These are phyloP conservation scores for Penicillium canariense DNA, from an alignment of 495 filamentous ascomycete genomes.

Conservation along the genomic window DNA sequence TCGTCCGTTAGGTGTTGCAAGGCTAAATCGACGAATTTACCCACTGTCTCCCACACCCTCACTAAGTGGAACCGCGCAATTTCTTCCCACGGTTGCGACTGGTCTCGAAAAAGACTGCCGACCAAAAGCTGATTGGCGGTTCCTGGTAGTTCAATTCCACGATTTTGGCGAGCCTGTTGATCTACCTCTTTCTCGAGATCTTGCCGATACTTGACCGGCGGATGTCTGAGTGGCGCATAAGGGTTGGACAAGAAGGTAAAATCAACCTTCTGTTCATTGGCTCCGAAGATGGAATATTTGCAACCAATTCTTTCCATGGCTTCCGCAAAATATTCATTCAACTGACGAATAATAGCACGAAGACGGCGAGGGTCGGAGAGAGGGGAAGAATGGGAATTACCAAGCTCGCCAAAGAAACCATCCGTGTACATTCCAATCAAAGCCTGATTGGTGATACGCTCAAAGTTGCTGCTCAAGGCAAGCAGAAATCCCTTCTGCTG, in stretches of 20 bases:
- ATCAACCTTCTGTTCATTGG: too few species aligned
- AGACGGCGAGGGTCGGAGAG: too few species aligned
- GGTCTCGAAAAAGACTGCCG: constrained; percentile 42
- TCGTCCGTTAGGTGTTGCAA: constrained; percentile 28
- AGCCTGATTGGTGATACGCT: constrained; percentile 46
- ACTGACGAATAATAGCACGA: constrained; percentile 54
- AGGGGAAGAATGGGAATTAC: constrained; percentile 31
- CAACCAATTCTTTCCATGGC: constrained; percentile 36
- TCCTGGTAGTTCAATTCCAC: constrained; percentile 46
- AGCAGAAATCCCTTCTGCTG: constrained; percentile 57
- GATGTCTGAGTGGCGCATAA: too few species aligned
- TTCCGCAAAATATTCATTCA: constrained; percentile 49
- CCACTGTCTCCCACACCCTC: constrained; percentile 20
- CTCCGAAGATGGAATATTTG: too few species aligned
- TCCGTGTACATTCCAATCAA: constrained; percentile 55
- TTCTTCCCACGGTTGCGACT: constrained; percentile 37
- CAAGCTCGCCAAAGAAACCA: constrained; percentile 51
- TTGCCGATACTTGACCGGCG: too few species aligned
- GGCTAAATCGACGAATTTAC: constrained; percentile 29
- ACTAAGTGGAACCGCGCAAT: constrained; percentile 28
- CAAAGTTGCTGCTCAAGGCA: constrained; percentile 51
- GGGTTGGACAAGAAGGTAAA: too few species aligned
- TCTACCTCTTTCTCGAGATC: constrained; percentile 12
- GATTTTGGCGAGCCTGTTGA: constrained; percentile 16
- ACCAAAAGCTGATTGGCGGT: constrained; percentile 45